Percentiles rank a stretch among this genome's conserved stretches.
phyloP scores from a whole-genome alignment of 1,284 basidiomycete species.

The Irpex lacteus region DNA sequence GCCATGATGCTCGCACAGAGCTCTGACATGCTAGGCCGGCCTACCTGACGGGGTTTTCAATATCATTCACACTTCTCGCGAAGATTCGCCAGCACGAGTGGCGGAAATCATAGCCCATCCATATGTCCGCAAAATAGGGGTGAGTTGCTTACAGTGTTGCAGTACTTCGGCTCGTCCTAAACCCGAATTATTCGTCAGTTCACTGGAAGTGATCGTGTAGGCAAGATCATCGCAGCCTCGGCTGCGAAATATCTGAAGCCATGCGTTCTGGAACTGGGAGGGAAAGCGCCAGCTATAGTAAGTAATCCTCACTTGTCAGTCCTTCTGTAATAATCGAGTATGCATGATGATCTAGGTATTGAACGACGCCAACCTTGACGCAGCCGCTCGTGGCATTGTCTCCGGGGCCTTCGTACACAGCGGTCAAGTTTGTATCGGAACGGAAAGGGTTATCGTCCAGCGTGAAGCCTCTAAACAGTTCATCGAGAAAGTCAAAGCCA shows the following conservation, averaged over 20 bases:
- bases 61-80: slow-evolving; percentile 19
- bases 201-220: slow-evolving; percentile 70
- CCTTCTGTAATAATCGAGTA: not conserved
- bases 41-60: slow-evolving; percentile 27
- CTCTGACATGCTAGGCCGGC: slow-evolving; percentile 18
- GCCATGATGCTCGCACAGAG: no score
- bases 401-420: slow-evolving; percentile 58
- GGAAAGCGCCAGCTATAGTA: slow-evolving; percentile 73
- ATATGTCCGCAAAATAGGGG: slow-evolving; percentile 24
- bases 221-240: slow-evolving; percentile 67
- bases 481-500: slow-evolving; percentile 33
- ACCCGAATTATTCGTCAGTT: slow-evolving; percentile 44
- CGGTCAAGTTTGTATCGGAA: slow-evolving; percentile 71
- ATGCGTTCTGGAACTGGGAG: slow-evolving; percentile 71
- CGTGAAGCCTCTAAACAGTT: slow-evolving; percentile 34
- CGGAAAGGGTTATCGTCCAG: slow-evolving; percentile 64
- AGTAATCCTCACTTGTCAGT: slow-evolving; percentile 8
- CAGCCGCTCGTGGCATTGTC: slow-evolving; percentile 53
- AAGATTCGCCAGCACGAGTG: slow-evolving; percentile 19
- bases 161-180: not conserved
- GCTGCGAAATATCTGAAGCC: slow-evolving; percentile 75
- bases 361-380: slow-evolving; percentile 55
- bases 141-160: slow-evolving; percentile 8
- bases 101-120: slow-evolving; percentile 27
- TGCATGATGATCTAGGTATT: slow-evolving; percentile 39